Evolutionary conservation across 768 basidiomycete species (phyloP), one percentile per base, ranked within the genome.

Genomic region (Suillus occidentalis): DNA sequence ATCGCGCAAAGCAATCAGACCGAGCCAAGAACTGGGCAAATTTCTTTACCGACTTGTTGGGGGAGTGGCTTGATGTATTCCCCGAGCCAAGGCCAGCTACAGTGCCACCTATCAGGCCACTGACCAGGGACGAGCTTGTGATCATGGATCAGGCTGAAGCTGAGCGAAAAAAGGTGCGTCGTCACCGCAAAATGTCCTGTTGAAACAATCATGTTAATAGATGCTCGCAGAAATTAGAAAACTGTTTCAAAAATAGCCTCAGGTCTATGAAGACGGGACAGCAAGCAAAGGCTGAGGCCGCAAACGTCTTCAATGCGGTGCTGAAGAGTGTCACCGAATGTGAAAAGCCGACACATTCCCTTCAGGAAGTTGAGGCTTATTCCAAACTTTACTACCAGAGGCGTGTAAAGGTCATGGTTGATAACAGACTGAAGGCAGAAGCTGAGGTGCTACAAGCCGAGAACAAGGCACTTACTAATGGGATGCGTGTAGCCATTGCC

Each of bases 321-420:
- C 25, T 50, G 25, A 50, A 25, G 25, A 50, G 49, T 50, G 22
- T 50, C 22, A 50, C 22, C 6, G 25, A 50, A 50, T 50, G 49
- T 50, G 49, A 50, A 50, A 50, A 50, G 49, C 49, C 13, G 2
- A 50, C 25, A 25, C 6, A 13, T 50, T 50, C 49, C 49, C 22
- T 50, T 50, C 49, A 50, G 49, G 49, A 50, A 50, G 49, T 25
- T 13, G 6, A 50, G 49, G 49, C 6, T 6, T 50, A 50, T 50
- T 50, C 49, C 49, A 50, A 50, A 50, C 49, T 50, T 25, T 50
- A 50, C 49, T 50, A 50, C 49, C 49, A 50, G 49, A 50, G 49
- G 49, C 13, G 13, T 50, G 49, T 50, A 50, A 39, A 45, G 8
- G 1, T 10, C 28, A 60, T 45, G 25, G 59, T 60, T 60, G 40